Evolutionary conservation across 306 rosid genomes (phyloP).

Genomic region (Phaseolus lunatus): DNA sequence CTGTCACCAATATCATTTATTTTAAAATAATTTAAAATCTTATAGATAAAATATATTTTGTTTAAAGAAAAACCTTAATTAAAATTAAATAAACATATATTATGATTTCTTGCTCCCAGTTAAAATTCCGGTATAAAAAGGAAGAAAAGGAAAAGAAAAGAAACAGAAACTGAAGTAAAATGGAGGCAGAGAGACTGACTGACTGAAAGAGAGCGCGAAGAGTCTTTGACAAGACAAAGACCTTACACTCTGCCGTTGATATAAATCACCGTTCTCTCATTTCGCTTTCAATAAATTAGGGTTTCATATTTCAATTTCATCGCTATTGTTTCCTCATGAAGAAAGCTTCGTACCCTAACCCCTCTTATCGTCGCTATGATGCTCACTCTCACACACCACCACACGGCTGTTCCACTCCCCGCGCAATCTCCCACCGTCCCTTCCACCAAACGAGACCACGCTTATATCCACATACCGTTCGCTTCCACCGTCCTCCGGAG

Average conservation of each 20-base stretch:
- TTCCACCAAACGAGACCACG: not conserved
- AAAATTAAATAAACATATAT: no score
- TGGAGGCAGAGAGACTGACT: no score
- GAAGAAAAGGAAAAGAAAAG: no score
- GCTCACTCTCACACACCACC: not conserved
- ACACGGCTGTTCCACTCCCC: not conserved
- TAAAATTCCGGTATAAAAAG: no score
- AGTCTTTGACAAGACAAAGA: not conserved
- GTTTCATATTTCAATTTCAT: conserved; percentile 30
- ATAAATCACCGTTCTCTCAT: not conserved
- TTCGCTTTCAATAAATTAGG: conserved; percentile 5
- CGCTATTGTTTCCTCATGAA: conserved; percentile 49
- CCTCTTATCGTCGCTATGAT: conserved; percentile 10
- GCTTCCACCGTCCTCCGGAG: conserved; percentile 40
- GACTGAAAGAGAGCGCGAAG: not conserved
- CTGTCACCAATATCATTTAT: no score
- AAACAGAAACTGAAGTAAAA: no score
- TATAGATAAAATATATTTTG: no score
- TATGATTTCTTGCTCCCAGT: no score
- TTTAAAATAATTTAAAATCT: no score
- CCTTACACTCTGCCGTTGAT: not conserved
- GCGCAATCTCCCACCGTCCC: not conserved
- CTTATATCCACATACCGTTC: conserved; percentile 6
- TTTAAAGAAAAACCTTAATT: no score
- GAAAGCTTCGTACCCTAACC: not conserved